A percentile compares a stretch with the other conserved stretches of the same genome.
Evolutionary conservation across 345 rosid species (phyloP).

Genomic region (Nephelium lappaceum): DNA sequence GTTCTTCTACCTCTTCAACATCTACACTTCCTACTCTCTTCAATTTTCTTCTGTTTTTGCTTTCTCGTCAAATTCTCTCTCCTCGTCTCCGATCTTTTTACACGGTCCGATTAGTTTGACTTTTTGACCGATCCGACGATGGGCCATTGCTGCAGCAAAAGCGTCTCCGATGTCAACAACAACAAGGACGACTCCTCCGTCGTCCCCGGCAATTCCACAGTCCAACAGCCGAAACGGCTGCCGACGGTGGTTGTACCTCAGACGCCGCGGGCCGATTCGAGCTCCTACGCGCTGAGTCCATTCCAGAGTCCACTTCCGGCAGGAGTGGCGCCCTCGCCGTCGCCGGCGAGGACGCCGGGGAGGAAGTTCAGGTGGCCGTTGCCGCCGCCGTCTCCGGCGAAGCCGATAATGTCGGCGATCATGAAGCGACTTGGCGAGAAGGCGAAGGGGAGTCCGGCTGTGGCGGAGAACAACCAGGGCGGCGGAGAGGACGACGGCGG

Average conservation of each 20-base stretch:
- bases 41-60: neutral
- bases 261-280: slow-evolving; percentile 40
- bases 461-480: slow-evolving; percentile 51
- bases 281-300: slow-evolving; percentile 63
- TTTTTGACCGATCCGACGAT: slow-evolving; percentile 43
- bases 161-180: slow-evolving; percentile 39
- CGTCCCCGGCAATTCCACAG: neutral
- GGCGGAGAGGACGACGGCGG: slow-evolving; percentile 25
- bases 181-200: neutral
- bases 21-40: neutral
- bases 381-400: slow-evolving; percentile 98
- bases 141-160: slow-evolving; percentile 87
- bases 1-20: neutral
- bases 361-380: slow-evolving; percentile 90
- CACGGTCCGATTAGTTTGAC: slow-evolving; percentile 22
- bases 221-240: slow-evolving; percentile 34
- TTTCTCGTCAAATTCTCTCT: neutral
- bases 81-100: slow-evolving; percentile 12
- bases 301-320: slow-evolving; percentile 78
- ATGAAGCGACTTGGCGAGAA: slow-evolving; percentile 48
- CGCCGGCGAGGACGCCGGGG: slow-evolving; percentile 84
- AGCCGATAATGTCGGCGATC: slow-evolving; percentile 83
- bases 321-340: slow-evolving; percentile 82
- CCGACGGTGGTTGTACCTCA: slow-evolving; percentile 19
- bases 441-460: slow-evolving; percentile 71